Evolutionary conservation across 2,329 filamentous ascomycete species (phyloP), one percentile per base, ranked within the genome.

Genomic region (Blumeriella jaapii): DNA sequence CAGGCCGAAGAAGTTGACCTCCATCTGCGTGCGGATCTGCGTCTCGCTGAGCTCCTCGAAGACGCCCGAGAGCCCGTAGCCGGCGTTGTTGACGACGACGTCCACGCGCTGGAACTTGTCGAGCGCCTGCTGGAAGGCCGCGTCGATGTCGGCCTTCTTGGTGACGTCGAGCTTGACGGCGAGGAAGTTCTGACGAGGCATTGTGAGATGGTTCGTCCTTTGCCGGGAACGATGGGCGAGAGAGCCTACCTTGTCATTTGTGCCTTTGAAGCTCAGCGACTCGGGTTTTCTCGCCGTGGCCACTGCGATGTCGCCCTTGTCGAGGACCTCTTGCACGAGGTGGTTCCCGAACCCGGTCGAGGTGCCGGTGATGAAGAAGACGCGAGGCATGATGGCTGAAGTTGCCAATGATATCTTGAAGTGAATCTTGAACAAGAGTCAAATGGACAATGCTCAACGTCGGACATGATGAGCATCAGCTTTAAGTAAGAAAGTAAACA

Each of bases 61-160:
- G 1, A 65, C 61, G 9, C 65, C 68, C 5, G 55, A 49, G 1
- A 71, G 55, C n/a, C 68, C 67, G 39, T 73, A 75, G 2, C 71
- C 74, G 3, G 71, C 71, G 31, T 76, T 76, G 56, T 76, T 76
- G 39, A 73, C 63, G 4, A 76, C 65, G 1, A 75, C 65, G 49
- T 78, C 71, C 28, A 78, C 54, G 6, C 67, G 64, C 11, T 63
- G 61, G 52, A 76, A 77, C 30, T 64, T 64, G 2, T 61, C 53
- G 1, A 55, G 20, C 0, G 63, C 61, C 12, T 55, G 52, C 6
- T 63, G 44, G 13, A 62, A 53, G 1, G 59, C 53, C 2, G 52
- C 36, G 3, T 24, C 29, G 8, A 59, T 52, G 9, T 52, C 55
- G 19, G 63, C 52, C 34, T 71, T 64, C 2, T 67, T 63, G 0